A percentile compares a stretch with the other conserved stretches of the same genome.
Evolutionary conservation across 179 eudicot genomes (phyloP).

Genomic region (Spinacia oleracea): DNA sequence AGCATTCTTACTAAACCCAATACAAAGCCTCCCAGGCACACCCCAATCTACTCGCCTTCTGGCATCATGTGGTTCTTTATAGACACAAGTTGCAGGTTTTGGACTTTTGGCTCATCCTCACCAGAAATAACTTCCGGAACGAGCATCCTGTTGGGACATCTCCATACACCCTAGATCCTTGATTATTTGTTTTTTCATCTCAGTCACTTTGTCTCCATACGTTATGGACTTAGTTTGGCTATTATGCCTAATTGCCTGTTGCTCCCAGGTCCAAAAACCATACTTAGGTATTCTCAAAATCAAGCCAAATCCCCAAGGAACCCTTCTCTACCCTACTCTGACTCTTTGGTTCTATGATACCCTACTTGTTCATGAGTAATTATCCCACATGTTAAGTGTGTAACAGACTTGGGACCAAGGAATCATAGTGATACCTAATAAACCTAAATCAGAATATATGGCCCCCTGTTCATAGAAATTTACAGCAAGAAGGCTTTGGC

Average conservation of each 20-base stretch:
- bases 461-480: neutral
- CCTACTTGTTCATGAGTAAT: neutral
- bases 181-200: neutral
- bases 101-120: neutral
- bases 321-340: neutral
- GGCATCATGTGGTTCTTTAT: neutral
- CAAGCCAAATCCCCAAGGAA: neutral
- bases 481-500: neutral
- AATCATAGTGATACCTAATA: no score
- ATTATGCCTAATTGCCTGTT: no score
- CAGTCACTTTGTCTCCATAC: neutral
- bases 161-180: conserved; percentile 1
- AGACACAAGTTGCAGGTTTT: neutral
- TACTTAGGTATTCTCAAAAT: neutral
- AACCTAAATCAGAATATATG: neutral
- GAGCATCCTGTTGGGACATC: neutral
- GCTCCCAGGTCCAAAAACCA: neutral
- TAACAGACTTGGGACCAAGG: neutral
- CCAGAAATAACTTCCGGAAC: neutral
- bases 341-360: neutral
- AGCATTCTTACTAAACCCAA: neutral
- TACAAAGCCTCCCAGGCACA: neutral
- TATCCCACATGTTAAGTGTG: neutral
- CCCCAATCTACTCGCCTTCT: neutral
- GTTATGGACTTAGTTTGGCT: neutral